Evolutionary conservation across 2,329 filamentous ascomycete species (phyloP), one percentile per base, ranked within the genome.

Genomic region (Alternaria panax): DNA sequence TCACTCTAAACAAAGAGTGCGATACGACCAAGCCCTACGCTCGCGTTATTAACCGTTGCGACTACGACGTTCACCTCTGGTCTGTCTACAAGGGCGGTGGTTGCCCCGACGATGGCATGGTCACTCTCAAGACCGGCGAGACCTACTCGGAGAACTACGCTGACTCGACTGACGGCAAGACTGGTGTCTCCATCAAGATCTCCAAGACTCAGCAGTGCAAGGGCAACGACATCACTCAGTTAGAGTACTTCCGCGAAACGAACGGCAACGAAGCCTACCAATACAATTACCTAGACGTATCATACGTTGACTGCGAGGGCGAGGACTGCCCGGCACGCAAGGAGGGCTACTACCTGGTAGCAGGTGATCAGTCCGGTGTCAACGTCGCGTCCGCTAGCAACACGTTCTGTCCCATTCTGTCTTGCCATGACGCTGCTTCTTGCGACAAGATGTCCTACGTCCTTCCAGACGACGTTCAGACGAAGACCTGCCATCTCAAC

Each of bases 151-250:
- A 80, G 69, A 72, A 72, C 64, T 75, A 72, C 64, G 41, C 66
- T 12, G 34, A 65, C 20, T 36, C 67, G 34, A 38, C 38, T 28
- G 60, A 66, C 27, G 62, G 51, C 34, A 59, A 54, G 16, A 60
- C 60, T 8, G 78, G 77, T 57, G 66, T 78, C 14, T 80, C 78
- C 5, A 72, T 80, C 67, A 80, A 80, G 69, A 55, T 80, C 30
- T 75, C 75, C n/a, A 78, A 76, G 65, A 61, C 56, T 6, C 25
- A 68, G 11, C 9, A 70, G 28, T 76, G 73, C 71, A 72, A 69
- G 41, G 65, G 63, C 14, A 57, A 52, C 56, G 67, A 73, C 51
- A 73, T 78, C 42, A 70, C 71, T 1, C 78, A 80, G 55, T 60
- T 80, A 42, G 78, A 80, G 63, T 80, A 80, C 72, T 77, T 67